A percentile compares a stretch with the other conserved stretches of the same genome.
phyloP scores from a whole-genome alignment of 2,329 filamentous ascomycete genomes.

The Aspergillus brasiliensis region DNA sequence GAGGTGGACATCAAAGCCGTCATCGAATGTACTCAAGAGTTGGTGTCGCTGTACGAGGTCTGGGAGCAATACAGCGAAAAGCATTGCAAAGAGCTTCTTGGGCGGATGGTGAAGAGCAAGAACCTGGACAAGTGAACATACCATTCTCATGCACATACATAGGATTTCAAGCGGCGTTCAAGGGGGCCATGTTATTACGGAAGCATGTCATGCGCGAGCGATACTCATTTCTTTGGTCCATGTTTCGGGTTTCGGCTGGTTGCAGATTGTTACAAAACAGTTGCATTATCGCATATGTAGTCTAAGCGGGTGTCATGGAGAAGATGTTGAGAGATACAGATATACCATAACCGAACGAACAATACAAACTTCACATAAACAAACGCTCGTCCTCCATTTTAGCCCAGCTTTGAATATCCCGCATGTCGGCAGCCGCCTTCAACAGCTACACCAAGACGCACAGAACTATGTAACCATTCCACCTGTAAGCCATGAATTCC shows the following conservation, averaged over 20 bases:
- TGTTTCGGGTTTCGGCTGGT: neutral
- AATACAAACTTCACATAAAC: neutral
- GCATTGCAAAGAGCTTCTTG: constrained; percentile 64
- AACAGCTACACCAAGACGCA: neutral
- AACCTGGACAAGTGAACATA: constrained; percentile 56
- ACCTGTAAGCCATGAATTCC: neutral
- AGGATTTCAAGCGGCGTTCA: neutral
- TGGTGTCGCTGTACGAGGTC: constrained; percentile 83
- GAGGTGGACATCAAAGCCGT: constrained; percentile 81
- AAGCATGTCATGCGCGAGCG: neutral
- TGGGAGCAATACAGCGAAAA: constrained; percentile 70
- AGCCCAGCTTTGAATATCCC: neutral
- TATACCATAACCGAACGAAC: neutral
- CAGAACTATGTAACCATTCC: neutral
- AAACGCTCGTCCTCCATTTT: neutral
- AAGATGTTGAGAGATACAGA: neutral
- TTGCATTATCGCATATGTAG: neutral
- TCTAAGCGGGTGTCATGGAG: neutral
- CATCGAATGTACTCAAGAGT: constrained; percentile 86
- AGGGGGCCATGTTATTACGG: neutral
- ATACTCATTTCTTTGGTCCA: too few species aligned
- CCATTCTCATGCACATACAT: neutral
- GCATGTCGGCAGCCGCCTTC: neutral
- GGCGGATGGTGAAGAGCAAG: constrained; percentile 63
- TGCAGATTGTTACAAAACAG: neutral